These are phyloP conservation scores for Yamadazyma tumulicola DNA, from an alignment of 805 yeast genomes.

Conservation along the genomic window DNA sequence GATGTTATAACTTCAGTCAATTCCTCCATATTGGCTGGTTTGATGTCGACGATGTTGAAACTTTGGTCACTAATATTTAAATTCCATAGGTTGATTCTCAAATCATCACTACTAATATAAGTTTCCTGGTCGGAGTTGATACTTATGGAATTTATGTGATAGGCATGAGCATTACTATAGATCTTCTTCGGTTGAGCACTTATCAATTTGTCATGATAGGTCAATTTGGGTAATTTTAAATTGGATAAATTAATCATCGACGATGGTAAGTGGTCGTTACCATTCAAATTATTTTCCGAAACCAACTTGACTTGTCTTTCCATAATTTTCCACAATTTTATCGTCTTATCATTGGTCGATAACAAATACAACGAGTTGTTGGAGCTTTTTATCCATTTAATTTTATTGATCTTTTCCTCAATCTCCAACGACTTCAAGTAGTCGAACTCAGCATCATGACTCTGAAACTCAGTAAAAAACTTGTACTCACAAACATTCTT, in stretches of 20 bases:
- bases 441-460: constrained; percentile 98
- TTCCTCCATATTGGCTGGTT: constrained; percentile 98
- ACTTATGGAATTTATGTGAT: constrained; percentile 94
- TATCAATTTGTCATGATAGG: constrained; percentile 91
- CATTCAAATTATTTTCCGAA: constrained; percentile 76
- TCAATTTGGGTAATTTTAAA: constrained; percentile 79
- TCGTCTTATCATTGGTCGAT: constrained; percentile 96
- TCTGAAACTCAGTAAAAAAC: constrained; percentile 94
- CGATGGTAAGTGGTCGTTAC: constrained; percentile 20
- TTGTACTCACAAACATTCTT: constrained; percentile 78
- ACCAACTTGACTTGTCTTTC: constrained; percentile 91
- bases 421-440: constrained; percentile 93
- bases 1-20: constrained; percentile 95
- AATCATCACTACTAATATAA: constrained; percentile 86
- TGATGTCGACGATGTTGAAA: constrained; percentile 95
- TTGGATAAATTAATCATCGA: constrained; percentile 15
- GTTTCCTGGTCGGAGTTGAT: constrained; percentile 96
- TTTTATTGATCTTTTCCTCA: constrained; percentile 96
- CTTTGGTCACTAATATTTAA: constrained; percentile 90
- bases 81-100: constrained; percentile 95
- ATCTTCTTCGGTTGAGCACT: constrained; percentile 92
- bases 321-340: constrained; percentile 93
- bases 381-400: constrained; percentile 89
- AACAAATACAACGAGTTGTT: constrained; percentile 88
- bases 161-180: constrained; percentile 95